A percentile compares a stretch with the other conserved stretches of the same genome.
phyloP scores from a whole-genome alignment of 148 eudicot genomes.

The Vaccinium vitisidaea region DNA sequence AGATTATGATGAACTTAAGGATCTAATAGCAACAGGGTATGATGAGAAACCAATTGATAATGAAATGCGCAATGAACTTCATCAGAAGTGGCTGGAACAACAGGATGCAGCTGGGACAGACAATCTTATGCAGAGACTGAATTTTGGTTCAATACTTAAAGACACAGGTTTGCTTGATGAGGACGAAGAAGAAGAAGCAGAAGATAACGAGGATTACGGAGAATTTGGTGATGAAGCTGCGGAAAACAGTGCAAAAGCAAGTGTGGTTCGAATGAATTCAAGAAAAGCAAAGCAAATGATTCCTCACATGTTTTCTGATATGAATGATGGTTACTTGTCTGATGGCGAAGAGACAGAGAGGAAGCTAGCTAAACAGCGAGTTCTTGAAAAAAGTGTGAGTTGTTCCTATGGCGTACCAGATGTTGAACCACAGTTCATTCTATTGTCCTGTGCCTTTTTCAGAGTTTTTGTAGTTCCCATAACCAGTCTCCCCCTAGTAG shows the following conservation, averaged over 20 bases:
- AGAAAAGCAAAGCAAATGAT: conserved; percentile 75
- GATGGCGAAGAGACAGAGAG: conserved; percentile 74
- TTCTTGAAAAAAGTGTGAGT: conserved; percentile 55
- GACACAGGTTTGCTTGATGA: conserved; percentile 38
- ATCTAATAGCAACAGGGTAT: conserved; percentile 66
- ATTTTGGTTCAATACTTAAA: conserved; percentile 40
- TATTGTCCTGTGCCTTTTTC: conserved; percentile 15
- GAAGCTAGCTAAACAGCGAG: conserved; percentile 44
- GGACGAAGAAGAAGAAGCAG: conserved; percentile 34
- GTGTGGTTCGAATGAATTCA: conserved; percentile 36
- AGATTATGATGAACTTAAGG: conserved; percentile 65
- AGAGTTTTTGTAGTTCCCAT: background rate
- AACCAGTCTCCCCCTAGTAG: background rate
- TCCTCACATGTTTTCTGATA: conserved; percentile 68
- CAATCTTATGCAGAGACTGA: conserved; percentile 69
- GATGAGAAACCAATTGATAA: conserved; percentile 65
- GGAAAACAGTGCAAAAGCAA: conserved; percentile 27
- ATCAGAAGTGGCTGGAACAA: conserved; percentile 91
- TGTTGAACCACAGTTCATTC: background rate
- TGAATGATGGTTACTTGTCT: conserved; percentile 71
- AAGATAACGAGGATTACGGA: conserved; percentile 36
- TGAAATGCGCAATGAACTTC: conserved; percentile 69
- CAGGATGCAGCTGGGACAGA: conserved; percentile 91
- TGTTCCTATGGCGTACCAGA: background rate
- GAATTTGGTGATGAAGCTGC: conserved; percentile 33